These are phyloP conservation scores for Magnolia changhungtana DNA, from an alignment of 164 flowering plant genomes.

Conservation along the genomic window DNA sequence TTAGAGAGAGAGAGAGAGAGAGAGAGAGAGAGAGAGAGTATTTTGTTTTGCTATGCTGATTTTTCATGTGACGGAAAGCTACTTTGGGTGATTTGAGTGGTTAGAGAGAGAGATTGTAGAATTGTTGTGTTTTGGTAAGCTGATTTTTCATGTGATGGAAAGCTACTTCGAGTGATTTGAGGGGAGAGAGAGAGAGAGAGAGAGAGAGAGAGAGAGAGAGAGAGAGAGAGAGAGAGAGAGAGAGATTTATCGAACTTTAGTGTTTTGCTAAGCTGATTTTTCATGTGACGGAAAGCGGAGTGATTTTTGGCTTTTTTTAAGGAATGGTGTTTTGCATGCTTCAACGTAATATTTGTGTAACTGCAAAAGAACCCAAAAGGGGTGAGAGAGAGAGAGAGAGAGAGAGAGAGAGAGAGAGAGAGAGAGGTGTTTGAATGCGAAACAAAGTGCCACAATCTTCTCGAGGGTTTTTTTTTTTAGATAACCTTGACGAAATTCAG, in stretches of 20 bases:
- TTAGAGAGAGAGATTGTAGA: background rate
- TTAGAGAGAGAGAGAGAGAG: background rate
- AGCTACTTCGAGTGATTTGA: background rate
- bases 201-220: too few relatives aligned
- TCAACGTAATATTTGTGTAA: background rate
- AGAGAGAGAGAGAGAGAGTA: background rate
- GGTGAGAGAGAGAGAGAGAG: background rate
- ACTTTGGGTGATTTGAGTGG: background rate
- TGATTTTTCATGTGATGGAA: background rate
- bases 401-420: background rate
- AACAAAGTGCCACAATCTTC: too few relatives aligned
- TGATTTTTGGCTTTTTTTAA: background rate
- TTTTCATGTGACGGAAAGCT: background rate
- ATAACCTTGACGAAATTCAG: too few relatives aligned
- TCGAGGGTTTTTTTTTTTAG: too few relatives aligned
- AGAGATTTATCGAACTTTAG: too few relatives aligned
- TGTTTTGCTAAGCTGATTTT: background rate
- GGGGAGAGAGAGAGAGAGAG: too few relatives aligned
- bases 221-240: too few relatives aligned
- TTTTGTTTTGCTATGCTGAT: background rate
- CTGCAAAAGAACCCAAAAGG: background rate
- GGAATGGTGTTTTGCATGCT: constrained; percentile 2
- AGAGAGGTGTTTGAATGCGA: background rate
- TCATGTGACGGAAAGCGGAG: background rate
- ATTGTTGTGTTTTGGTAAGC: background rate